A percentile compares a stretch with the other conserved stretches of the same genome.
Conservation (phyloP, 2,329 filamentous ascomycete genomes). For the Orbilia blumenaviensis region DNA sequence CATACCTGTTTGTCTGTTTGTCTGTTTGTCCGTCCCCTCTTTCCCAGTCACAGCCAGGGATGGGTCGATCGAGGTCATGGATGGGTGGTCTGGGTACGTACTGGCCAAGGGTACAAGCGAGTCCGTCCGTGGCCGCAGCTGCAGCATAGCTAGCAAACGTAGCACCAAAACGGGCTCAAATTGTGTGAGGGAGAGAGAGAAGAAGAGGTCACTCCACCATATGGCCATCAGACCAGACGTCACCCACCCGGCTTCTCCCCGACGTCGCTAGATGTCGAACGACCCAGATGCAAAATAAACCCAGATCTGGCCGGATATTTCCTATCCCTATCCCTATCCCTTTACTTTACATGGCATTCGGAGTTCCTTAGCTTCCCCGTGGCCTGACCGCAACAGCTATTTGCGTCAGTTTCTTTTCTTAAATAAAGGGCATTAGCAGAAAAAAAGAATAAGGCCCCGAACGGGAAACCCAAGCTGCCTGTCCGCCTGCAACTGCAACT, state of each 20-base stretch:
- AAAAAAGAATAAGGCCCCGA: too few relatives aligned
- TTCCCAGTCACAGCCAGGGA: too few relatives aligned
- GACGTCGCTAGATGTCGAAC: neutral
- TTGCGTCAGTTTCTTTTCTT: neutral
- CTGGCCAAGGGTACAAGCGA: neutral
- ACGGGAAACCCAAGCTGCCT: neutral
- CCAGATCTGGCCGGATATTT: neutral
- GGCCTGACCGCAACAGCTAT: neutral
- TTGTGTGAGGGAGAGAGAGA: too few relatives aligned
- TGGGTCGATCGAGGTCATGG: too few relatives aligned
- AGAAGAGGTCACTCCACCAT: constrained; percentile 43
- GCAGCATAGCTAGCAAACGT: neutral
- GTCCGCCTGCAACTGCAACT: too few relatives aligned
- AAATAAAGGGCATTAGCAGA: neutral
- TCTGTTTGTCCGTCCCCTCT: too few relatives aligned
- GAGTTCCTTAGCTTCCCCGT: neutral
- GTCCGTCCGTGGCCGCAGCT: neutral
- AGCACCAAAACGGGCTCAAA: neutral
- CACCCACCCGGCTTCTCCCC: constrained; percentile 30
- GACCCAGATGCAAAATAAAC: neutral
- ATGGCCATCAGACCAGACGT: too few relatives aligned
- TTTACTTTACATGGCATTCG: too few relatives aligned
- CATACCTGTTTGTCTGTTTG: too few relatives aligned
- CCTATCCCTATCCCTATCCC: neutral
- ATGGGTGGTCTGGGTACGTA: too few relatives aligned